These are phyloP conservation scores for Phytopythium cucurbitacearum DNA, from an alignment of 352 stramenopile species.

Conservation along the genomic window DNA sequence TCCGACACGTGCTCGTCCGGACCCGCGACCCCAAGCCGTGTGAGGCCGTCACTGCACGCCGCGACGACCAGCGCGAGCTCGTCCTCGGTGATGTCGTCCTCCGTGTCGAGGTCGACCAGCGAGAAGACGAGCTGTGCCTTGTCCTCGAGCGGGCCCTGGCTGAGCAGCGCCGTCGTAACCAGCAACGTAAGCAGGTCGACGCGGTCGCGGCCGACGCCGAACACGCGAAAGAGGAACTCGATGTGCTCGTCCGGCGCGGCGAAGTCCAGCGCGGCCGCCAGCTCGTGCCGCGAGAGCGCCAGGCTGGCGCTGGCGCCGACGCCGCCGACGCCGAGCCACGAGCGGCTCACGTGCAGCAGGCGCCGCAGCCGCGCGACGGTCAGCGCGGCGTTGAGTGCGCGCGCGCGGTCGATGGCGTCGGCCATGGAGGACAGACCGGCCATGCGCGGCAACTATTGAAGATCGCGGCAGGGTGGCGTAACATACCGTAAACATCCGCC, in stretches of 20 bases:
- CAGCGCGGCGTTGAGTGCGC: slow-evolving; percentile 37
- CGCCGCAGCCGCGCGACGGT: slow-evolving; percentile 46
- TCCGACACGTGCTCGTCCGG: slow-evolving; percentile 15
- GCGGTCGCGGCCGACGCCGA: slow-evolving; percentile 14
- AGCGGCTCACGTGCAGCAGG: slow-evolving; percentile 46
- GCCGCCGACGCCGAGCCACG: slow-evolving; percentile 46
- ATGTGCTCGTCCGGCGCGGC: slow-evolving; percentile 21
- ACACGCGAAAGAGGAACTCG: slow-evolving; percentile 49
- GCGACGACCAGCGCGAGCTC: slow-evolving; percentile 67
- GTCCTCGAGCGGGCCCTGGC: slow-evolving; percentile 41
- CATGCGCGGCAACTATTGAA: slow-evolving; percentile 1
- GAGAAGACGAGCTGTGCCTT: slow-evolving; percentile 59
- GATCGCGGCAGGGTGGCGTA: background rate
- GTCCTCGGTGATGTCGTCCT: slow-evolving; percentile 71
- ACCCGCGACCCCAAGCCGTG: slow-evolving; percentile 22
- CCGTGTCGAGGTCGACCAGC: slow-evolving; percentile 65
- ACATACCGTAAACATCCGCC: no score
- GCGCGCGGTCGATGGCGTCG: slow-evolving; percentile 28
- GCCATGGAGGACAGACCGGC: slow-evolving; percentile 14
- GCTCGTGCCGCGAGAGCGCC: slow-evolving; percentile 52
- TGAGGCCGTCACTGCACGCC: slow-evolving; percentile 39
- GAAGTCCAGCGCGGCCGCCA: slow-evolving; percentile 60
- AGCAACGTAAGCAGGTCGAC: slow-evolving; percentile 64
- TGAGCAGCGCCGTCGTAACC: slow-evolving; percentile 30
- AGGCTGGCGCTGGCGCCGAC: slow-evolving; percentile 62